Percentiles rank a stretch among this genome's conserved stretches.
phyloP scores from a whole-genome alignment of 257 asterid genomes.

The Solanum gandarillasii region DNA sequence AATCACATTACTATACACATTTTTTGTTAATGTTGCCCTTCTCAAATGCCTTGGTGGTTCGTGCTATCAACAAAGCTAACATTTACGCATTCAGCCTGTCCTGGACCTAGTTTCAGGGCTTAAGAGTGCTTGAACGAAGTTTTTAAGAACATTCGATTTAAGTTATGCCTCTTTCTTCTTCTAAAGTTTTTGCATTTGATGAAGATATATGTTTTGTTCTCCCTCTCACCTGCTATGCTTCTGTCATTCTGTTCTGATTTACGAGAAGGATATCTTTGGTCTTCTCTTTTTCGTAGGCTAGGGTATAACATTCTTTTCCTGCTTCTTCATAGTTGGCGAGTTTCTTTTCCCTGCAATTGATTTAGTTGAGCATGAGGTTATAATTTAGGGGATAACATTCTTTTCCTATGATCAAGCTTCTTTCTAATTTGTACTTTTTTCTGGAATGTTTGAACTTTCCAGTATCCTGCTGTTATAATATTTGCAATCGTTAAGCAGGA shows the following conservation, averaged over 20 bases:
- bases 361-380: constrained; percentile 85
- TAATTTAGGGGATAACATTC: background rate
- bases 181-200: background rate
- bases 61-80: background rate
- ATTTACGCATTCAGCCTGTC: background rate
- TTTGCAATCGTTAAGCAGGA: constrained; percentile 36
- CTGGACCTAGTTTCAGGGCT: background rate
- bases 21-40: background rate
- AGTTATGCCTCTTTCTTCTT: background rate
- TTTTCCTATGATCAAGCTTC: background rate
- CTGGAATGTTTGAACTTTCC: background rate
- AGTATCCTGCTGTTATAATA: background rate
- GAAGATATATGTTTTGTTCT: background rate
- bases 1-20: background rate
- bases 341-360: constrained; percentile 89
- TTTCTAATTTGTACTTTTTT: background rate
- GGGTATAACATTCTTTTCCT: background rate
- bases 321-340: constrained; percentile 28
- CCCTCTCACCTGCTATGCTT: background rate
- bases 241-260: background rate
- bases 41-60: background rate
- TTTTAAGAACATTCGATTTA: background rate
- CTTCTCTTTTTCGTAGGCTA: background rate
- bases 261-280: background rate
- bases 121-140: background rate